phyloP scores from a whole-genome alignment of 768 basidiomycete genomes.

The Trametes cinnabarina region DNA sequence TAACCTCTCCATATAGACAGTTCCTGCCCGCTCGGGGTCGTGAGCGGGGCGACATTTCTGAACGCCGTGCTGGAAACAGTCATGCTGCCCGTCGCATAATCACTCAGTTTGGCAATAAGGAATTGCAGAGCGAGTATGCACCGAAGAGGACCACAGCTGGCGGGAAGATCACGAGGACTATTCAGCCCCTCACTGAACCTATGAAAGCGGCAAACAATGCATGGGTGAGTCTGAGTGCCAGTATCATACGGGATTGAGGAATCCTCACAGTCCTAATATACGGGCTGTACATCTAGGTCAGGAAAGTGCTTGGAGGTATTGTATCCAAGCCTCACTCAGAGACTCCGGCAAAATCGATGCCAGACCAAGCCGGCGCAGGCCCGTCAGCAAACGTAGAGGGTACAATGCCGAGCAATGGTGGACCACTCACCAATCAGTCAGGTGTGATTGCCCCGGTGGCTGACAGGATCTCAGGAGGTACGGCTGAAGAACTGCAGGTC shows the following conservation, averaged over 20 bases:
- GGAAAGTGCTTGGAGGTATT: background rate
- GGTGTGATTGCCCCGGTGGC: too few relatives aligned
- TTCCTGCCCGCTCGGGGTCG: background rate
- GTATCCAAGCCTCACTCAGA: too few relatives aligned
- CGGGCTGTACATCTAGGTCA: background rate
- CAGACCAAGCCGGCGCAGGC: too few relatives aligned
- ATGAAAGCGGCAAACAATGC: background rate
- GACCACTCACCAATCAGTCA: too few relatives aligned
- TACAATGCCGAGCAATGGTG: too few relatives aligned
- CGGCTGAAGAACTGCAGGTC: too few relatives aligned
- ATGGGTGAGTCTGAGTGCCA: background rate
- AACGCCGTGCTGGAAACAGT: background rate
- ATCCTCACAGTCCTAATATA: too few relatives aligned
- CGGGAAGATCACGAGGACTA: background rate
- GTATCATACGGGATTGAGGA: too few relatives aligned
- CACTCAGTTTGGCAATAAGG: background rate
- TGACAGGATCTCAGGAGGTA: too few relatives aligned
- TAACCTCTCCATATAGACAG: background rate
- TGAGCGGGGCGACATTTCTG: background rate
- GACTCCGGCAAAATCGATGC: too few relatives aligned
- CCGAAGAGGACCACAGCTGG: background rate
- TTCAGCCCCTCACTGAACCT: background rate
- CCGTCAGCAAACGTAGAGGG: too few relatives aligned
- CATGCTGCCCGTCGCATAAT: background rate
- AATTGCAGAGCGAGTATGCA: background rate